These are phyloP conservation scores for Zygotorulaspora chibaensis DNA, from an alignment of 805 yeast genomes.

Conservation along the genomic window DNA sequence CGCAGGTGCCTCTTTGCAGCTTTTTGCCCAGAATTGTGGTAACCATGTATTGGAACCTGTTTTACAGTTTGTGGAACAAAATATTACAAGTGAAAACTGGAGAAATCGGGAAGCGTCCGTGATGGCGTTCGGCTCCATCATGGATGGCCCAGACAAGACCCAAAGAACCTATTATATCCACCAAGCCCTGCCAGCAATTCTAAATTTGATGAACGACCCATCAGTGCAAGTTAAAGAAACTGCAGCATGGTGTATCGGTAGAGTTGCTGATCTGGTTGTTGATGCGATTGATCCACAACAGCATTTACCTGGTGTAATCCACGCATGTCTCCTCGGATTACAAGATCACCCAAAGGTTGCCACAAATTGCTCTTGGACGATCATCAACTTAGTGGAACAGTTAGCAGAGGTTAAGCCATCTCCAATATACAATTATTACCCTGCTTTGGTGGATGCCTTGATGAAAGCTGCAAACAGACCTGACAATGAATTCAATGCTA, in stretches of 20 bases:
- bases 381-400: constrained; percentile 88
- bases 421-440: constrained; percentile 70
- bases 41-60: constrained; percentile 83
- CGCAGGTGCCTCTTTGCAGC: constrained; percentile 93
- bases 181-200: constrained; percentile 80
- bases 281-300: constrained; percentile 64
- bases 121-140: constrained; percentile 96
- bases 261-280: constrained; percentile 83
- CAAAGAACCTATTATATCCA: constrained; percentile 63
- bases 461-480: constrained; percentile 61
- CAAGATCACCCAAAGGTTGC: constrained; percentile 88
- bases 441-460: constrained; percentile 62
- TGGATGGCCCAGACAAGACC: constrained; percentile 86
- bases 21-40: constrained; percentile 88
- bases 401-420: constrained; percentile 48
- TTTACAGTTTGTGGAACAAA: constrained; percentile 73
- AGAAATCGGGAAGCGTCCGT: constrained; percentile 93
- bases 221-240: constrained; percentile 88
- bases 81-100: constrained; percentile 65
- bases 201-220: constrained; percentile 68
- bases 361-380: constrained; percentile 97
- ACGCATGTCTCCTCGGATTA: constrained; percentile 74
- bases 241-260: constrained; percentile 97
- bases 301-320: constrained; percentile 66
- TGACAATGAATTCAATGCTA: constrained; percentile 81